These are phyloP conservation scores for Nyssa sinensis DNA, from an alignment of 148 eudicot species.

Conservation along the genomic window DNA sequence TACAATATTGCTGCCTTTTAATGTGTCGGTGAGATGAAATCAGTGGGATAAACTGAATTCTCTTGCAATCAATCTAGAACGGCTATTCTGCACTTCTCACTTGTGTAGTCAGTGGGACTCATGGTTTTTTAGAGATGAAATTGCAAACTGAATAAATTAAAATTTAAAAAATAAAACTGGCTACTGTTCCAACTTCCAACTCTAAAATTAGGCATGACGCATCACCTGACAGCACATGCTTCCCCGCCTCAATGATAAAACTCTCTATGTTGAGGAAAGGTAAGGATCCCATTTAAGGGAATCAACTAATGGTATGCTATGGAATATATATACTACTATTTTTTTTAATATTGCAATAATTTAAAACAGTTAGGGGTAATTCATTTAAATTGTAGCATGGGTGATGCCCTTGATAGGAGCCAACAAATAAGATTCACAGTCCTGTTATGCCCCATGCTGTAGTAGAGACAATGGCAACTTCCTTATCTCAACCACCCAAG, in stretches of 20 bases:
- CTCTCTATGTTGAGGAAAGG: neutral
- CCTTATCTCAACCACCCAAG: too few species aligned
- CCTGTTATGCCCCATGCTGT: too few species aligned
- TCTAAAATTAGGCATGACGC: neutral
- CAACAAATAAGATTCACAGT: too few species aligned
- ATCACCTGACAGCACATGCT: neutral
- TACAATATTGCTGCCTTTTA: neutral
- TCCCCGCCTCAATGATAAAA: neutral
- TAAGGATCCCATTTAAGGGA: too few species aligned
- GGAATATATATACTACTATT: too few species aligned
- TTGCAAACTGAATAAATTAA: neutral
- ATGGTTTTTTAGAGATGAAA: neutral
- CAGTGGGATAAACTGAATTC: neutral
- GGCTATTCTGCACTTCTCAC: conserved; percentile 1
- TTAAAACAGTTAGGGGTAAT: too few species aligned
- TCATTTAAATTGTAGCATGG: too few species aligned
- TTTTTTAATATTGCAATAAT: too few species aligned
- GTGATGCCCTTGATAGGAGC: too few species aligned
- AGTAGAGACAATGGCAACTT: too few species aligned
- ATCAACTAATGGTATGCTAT: too few species aligned
- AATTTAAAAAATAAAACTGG: too few species aligned
- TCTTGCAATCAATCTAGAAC: neutral
- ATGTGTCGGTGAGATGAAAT: neutral
- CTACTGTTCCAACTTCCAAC: neutral
- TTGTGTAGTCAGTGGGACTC: neutral